These are phyloP conservation scores for Phytophthora megakarya DNA, from an alignment of 352 stramenopile species.

Conservation along the genomic window DNA sequence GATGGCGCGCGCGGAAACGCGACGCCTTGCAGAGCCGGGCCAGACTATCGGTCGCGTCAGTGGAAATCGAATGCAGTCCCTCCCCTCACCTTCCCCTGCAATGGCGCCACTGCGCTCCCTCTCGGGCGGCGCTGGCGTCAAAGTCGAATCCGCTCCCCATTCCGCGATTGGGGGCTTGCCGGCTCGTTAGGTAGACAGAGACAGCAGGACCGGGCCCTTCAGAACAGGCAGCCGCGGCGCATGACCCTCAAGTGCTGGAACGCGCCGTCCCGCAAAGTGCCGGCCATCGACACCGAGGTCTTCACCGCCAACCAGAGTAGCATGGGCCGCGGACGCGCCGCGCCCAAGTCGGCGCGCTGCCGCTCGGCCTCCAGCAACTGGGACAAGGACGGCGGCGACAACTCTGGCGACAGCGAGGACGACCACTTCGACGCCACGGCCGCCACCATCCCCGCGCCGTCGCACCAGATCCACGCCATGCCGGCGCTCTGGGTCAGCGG, in stretches of 20 bases:
- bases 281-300: conserved; percentile 32
- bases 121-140: conserved; percentile 23
- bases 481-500: conserved; percentile 49
- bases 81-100: conserved; percentile 39
- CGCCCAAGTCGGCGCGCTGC: conserved; percentile 40
- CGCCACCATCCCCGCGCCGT: conserved; percentile 46
- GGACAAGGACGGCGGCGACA: conserved; percentile 53
- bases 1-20: conserved; percentile 19
- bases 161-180: conserved; percentile 38
- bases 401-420: conserved; percentile 41
- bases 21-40: conserved; percentile 1
- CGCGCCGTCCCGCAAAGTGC: conserved; percentile 38
- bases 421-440: conserved; percentile 48
- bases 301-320: conserved; percentile 21
- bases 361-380: conserved; percentile 71
- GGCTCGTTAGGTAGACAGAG: conserved; percentile 10
- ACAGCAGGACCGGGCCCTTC: conserved; percentile 15
- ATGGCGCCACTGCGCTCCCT: conserved; percentile 43
- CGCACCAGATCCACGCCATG: conserved; percentile 45
- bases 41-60: conserved; percentile 29
- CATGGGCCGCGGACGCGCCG: conserved; percentile 22
- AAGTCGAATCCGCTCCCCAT: conserved; percentile 41
- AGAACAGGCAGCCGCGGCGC: conserved; percentile 16
- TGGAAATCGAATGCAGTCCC: conserved; percentile 34
- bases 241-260: conserved; percentile 76